phyloP scores from a whole-genome alignment of 768 basidiomycete species.

The Rhodotorula diobovata region DNA sequence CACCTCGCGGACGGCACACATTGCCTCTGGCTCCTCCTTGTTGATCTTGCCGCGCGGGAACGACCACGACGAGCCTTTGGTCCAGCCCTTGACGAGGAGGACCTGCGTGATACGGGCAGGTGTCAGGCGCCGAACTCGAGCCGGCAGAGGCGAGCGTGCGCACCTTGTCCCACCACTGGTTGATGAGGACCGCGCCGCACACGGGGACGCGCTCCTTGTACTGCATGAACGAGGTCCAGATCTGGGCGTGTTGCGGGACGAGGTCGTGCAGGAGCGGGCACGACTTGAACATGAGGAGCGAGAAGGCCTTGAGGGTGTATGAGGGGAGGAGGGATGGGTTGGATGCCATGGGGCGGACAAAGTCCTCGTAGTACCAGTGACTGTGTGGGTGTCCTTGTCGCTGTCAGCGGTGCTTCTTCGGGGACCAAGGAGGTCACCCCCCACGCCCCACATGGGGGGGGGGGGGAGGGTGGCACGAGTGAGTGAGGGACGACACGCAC shows the following conservation, averaged over 20 bases:
- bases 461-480: not conserved
- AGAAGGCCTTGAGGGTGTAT: constrained; percentile 84
- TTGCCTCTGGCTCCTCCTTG: constrained; percentile 73
- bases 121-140: not conserved
- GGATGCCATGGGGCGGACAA: constrained; percentile 64
- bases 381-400: constrained; percentile 50
- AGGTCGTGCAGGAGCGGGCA: constrained; percentile 36
- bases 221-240: constrained; percentile 65
- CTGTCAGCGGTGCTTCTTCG: not conserved
- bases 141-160: constrained; percentile 4
- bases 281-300: constrained; percentile 49
- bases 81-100: constrained; percentile 97
- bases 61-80: constrained; percentile 93
- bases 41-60: constrained; percentile 99
- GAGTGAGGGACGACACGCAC: constrained; percentile 54
- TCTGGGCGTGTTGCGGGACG: constrained; percentile 35
- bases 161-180: constrained; percentile 88
- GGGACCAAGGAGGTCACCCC: not conserved
- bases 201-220: constrained; percentile 97
- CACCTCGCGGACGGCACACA: constrained; percentile 90
- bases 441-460: no score
- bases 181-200: constrained; percentile 94
- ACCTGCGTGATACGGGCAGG: constrained; percentile 55
- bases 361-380: constrained; percentile 99
- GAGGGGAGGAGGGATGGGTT: constrained; percentile 81